These are phyloP conservation scores for Pseudozyma sp. DNA, from an alignment of 1,284 basidiomycete species.

Conservation along the genomic window DNA sequence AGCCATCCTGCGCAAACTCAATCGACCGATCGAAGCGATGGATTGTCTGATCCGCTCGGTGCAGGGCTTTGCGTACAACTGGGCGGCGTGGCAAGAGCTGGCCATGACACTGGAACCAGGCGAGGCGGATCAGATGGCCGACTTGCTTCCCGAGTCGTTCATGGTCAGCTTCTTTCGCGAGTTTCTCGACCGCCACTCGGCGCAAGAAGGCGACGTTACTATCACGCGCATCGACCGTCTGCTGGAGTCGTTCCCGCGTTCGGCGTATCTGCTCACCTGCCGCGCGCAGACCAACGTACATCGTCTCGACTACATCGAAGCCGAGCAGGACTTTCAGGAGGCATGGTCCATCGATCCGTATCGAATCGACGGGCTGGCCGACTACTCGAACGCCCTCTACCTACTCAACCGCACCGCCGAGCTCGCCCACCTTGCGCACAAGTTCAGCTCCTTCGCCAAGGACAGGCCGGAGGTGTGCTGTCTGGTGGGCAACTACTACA, in stretches of 20 bases:
- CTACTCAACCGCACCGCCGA: constrained; percentile 89
- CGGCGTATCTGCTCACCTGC: constrained; percentile 80
- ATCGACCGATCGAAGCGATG: constrained; percentile 77
- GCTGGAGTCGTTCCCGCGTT: constrained; percentile 82
- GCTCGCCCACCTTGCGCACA: constrained; percentile 88
- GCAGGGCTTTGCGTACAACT: constrained; percentile 88
- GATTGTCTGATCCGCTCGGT: constrained; percentile 84
- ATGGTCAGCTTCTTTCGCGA: constrained; percentile 86
- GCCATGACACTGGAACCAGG: constrained; percentile 59
- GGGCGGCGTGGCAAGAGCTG: constrained; percentile 82
- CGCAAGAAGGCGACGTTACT: constrained; percentile 44
- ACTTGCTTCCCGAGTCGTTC: constrained; percentile 78
- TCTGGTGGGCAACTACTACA: constrained; percentile 96
- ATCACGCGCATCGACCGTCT: constrained; percentile 71
- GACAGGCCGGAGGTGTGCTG: constrained; percentile 80
- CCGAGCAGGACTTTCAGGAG: constrained; percentile 62
- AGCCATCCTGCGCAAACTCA: constrained; percentile 63
- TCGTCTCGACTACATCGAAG: constrained; percentile 53
- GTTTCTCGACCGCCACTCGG: constrained; percentile 88
- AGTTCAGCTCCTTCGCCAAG: constrained; percentile 57
- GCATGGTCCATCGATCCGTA: constrained; percentile 78
- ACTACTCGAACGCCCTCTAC: constrained; percentile 96
- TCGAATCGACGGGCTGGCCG: constrained; percentile 93
- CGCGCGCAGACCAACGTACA: constrained; percentile 58
- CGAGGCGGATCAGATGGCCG: constrained; percentile 69